Evolutionary conservation across 257 asterid genomes (phyloP).

Genomic region (Cynanchum wilfordii): DNA sequence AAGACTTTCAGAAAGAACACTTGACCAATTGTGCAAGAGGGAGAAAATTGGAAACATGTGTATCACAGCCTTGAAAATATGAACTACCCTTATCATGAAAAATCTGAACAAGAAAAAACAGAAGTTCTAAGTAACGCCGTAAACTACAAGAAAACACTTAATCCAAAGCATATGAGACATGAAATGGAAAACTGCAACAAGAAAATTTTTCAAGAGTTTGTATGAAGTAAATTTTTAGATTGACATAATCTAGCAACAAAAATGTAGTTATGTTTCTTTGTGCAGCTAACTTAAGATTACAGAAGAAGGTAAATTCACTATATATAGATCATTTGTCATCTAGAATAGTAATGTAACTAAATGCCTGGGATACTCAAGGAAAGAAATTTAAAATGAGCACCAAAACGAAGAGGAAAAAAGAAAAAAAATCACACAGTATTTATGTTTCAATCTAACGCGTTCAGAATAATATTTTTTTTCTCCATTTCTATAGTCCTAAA

Average conservation of each 20-base stretch:
- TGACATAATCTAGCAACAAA: neutral
- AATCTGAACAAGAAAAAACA: too few species aligned
- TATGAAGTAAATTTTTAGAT: neutral
- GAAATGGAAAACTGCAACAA: too few species aligned
- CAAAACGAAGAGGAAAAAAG: neutral
- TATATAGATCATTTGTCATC: neutral
- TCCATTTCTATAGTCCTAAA: neutral
- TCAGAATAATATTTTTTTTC: neutral
- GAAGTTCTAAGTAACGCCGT: too few species aligned
- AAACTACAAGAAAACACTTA: too few species aligned
- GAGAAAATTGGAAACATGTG: too few species aligned
- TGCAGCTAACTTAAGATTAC: neutral
- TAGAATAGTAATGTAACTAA: neutral
- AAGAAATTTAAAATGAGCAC: neutral
- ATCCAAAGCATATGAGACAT: too few species aligned
- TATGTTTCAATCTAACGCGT: neutral
- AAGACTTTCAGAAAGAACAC: too few species aligned
- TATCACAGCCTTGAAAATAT: too few species aligned
- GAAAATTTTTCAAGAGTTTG: neutral
- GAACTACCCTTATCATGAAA: too few species aligned
- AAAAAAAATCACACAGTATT: neutral
- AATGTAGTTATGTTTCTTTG: neutral
- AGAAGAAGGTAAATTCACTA: neutral
- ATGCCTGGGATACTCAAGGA: neutral
- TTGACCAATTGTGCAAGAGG: too few species aligned